Evolutionary conservation across 2,329 filamentous ascomycete genomes (phyloP), one percentile per base, ranked within the genome.

Genomic region (Diplodia corticola): DNA sequence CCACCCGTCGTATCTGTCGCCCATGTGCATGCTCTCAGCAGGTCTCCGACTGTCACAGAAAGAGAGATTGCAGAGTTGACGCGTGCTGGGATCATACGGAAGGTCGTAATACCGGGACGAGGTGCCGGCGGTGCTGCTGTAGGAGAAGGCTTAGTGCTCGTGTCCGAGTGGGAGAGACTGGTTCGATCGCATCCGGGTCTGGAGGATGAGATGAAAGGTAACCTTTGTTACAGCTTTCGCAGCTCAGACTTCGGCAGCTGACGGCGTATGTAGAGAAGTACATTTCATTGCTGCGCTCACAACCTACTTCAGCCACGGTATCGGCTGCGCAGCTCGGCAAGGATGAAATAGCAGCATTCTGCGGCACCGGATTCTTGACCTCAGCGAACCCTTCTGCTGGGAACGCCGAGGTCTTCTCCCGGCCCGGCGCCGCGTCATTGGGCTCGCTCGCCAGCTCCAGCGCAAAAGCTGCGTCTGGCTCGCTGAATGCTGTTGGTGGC

Each of bases 321-420:
- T 69, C 78, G 17, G 71, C 75, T 3, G 73, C 73, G 17, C 69
- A 72, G 5, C 81, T 90, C 65, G 73, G 76, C 2, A 73, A 75
- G 10, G 71, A 72, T 4, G 83, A 89, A 71, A 78, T 84, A 24
- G 83, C 87, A 53, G 80, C 83, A 61, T 81, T 93, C 0, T 84
- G 91, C 67, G 80, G 83, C 50, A 84, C 85, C 0, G 91, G 91
- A 2, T 91, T 92, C 71, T 76, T 93, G 1, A 91, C 89, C 2
- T 80, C 71, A 69, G 80, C 75, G 67, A 75, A 78, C 71, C 76
- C 75, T 67, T 70, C 69, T 68, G 76, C 67, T 72, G 76, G 70
- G 67, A 72, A 72, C 66, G 80, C 73, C 65, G 78, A 80, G 59
- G 70, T 78, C 24, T 82, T 82, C 64, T 80, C 78, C 15, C 76